Percentiles rank a stretch among this genome's conserved stretches.
These are phyloP conservation scores for Mallotus japonicus DNA, from an alignment of 441 rosid species.

Conservation along the genomic window DNA sequence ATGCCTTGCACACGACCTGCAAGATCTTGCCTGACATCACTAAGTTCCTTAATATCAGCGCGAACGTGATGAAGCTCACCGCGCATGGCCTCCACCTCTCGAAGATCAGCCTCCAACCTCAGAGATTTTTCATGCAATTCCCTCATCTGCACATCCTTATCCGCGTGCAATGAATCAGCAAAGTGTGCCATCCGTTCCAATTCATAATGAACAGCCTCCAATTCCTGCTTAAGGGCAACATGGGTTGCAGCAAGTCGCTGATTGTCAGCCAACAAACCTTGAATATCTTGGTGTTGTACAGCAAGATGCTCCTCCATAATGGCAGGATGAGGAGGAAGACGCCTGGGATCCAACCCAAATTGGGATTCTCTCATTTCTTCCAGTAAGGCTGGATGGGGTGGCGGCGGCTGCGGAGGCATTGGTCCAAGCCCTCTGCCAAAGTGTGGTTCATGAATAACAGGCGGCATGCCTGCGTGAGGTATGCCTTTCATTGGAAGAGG, in stretches of 20 bases:
- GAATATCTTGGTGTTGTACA: constrained; percentile 82
- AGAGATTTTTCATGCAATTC: constrained; percentile 82
- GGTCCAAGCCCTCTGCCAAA: constrained; percentile 58
- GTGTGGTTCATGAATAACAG: constrained; percentile 21
- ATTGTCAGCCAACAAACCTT: constrained; percentile 79
- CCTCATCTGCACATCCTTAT: constrained; percentile 80
- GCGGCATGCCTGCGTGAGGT: constrained; percentile 50
- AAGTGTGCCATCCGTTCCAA: constrained; percentile 62
- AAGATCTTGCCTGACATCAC: constrained; percentile 63
- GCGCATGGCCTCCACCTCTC: constrained; percentile 61
- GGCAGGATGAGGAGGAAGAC: constrained; percentile 62
- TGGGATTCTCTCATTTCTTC: constrained; percentile 69
- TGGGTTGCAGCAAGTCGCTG: constrained; percentile 86
- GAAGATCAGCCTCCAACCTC: constrained; percentile 63
- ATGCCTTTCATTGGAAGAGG: constrained; percentile 57
- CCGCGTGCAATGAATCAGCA: constrained; percentile 63
- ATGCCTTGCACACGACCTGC: constrained; percentile 63
- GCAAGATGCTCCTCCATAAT: constrained; percentile 73
- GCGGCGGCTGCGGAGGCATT: constrained; percentile 18
- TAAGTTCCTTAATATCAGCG: constrained; percentile 75
- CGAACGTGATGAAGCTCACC: constrained; percentile 62
- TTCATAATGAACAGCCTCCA: constrained; percentile 80
- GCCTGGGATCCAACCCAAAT: constrained; percentile 55
- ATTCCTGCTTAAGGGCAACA: constrained; percentile 89
- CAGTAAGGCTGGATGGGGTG: constrained; percentile 51